Conservation (phyloP, 2,329 filamentous ascomycete species). For the Penicillium hordei region DNA sequence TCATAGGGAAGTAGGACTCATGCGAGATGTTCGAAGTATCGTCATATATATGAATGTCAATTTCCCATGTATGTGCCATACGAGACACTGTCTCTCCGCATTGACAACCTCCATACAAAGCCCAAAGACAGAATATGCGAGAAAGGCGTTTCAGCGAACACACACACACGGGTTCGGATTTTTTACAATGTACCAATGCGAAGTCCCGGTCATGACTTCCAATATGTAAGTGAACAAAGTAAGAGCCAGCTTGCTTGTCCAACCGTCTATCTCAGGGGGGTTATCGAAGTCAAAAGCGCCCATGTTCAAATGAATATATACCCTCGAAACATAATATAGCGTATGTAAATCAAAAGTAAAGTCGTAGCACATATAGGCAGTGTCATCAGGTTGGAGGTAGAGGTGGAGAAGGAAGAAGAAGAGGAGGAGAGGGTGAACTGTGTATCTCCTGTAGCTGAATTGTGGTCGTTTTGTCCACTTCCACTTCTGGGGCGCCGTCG, state of each 20-base stretch:
- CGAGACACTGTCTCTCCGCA: not conserved
- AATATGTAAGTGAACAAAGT: slow-evolving; percentile 3
- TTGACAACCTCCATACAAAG: not conserved
- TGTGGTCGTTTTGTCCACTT: slow-evolving; percentile 24
- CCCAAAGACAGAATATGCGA: not conserved
- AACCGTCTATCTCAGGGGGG: not conserved
- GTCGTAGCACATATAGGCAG: slow-evolving; percentile 2
- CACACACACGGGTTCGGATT: not conserved
- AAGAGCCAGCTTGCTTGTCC: slow-evolving; percentile 6
- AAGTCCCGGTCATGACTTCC: not conserved
- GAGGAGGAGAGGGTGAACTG: slow-evolving; percentile 1
- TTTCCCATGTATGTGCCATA: not conserved
- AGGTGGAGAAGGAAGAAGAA: not conserved
- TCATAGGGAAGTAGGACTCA: not conserved
- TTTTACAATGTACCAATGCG: slow-evolving; percentile 1
- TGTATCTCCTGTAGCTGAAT: slow-evolving; percentile 22
- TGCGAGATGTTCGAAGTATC: not conserved
- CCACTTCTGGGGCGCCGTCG: not conserved
- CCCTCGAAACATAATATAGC: not conserved
- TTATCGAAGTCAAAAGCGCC: not conserved
- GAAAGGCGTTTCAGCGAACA: not conserved
- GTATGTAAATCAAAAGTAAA: not conserved
- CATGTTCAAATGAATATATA: slow-evolving; percentile 2
- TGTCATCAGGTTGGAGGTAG: not conserved
- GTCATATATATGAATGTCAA: not conserved